These are phyloP conservation scores for Trichoderma semiorbis DNA, from an alignment of 2,329 filamentous ascomycete species.

Conservation along the genomic window DNA sequence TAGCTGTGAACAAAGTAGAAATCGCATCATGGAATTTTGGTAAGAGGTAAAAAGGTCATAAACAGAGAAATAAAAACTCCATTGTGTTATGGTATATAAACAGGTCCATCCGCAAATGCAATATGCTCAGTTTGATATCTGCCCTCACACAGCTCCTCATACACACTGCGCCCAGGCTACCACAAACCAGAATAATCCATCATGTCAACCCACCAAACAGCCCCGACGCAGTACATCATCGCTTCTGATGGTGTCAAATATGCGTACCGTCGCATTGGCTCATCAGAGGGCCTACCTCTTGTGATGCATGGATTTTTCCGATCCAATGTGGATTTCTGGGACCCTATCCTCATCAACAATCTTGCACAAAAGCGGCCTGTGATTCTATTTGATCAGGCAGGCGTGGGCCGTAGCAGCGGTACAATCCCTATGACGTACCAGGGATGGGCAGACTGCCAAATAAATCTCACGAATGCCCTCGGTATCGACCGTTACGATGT, in stretches of 20 bases:
- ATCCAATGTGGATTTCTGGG: not conserved
- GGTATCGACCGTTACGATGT: not conserved
- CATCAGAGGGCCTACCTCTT: not conserved
- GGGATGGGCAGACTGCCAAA: not conserved
- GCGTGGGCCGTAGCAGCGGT: not conserved
- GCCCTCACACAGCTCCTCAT: not conserved
- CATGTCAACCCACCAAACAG: not conserved
- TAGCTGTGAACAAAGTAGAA: not conserved
- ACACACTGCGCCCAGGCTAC: not conserved
- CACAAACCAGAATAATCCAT: not conserved
- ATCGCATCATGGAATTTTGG: not conserved
- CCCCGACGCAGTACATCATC: not conserved
- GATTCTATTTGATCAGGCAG: not conserved
- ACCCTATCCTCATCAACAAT: conserved; percentile 5
- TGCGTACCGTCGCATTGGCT: not conserved
- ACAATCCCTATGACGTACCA: not conserved
- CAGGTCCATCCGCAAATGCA: not conserved
- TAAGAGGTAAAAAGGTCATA: not conserved
- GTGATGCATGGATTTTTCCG: not conserved
- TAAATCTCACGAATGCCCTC: not conserved
- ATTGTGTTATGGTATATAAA: not conserved
- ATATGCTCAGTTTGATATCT: not conserved
- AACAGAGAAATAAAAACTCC: not conserved
- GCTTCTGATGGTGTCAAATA: not conserved
- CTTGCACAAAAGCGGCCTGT: not conserved